A percentile compares a stretch with the other conserved stretches of the same genome.
phyloP scores from a whole-genome alignment of 2,329 filamentous ascomycete genomes.

The Colletotrichum somersetense region DNA sequence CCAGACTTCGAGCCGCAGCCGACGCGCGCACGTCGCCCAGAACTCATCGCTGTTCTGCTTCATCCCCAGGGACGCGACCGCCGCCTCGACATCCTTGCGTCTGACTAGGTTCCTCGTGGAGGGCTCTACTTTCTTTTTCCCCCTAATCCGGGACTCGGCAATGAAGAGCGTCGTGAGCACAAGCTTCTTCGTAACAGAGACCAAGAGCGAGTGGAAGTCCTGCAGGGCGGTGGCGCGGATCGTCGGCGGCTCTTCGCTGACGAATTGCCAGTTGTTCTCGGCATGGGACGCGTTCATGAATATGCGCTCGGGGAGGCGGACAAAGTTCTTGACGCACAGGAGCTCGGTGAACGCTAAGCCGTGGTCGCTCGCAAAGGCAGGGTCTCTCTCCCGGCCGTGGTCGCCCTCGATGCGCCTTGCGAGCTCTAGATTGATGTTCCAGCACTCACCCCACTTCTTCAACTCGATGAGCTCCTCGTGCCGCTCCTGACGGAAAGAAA shows the following conservation, averaged over 20 bases:
- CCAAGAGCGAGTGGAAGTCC: constrained; percentile 77
- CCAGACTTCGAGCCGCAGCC: constrained; percentile 63
- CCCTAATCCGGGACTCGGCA: constrained; percentile 75
- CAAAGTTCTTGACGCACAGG: constrained; percentile 71
- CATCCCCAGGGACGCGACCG: constrained; percentile 62
- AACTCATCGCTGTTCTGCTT: constrained; percentile 53
- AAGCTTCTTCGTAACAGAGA: constrained; percentile 77
- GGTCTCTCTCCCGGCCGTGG: constrained; percentile 33
- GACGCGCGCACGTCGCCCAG: constrained; percentile 63
- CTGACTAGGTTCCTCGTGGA: constrained; percentile 52
- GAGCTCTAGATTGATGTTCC: constrained; percentile 69
- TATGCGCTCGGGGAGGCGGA: constrained; percentile 72
- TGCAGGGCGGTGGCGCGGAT: constrained; percentile 81
- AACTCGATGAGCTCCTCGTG: constrained; percentile 72
- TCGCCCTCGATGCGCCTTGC: constrained; percentile 45
- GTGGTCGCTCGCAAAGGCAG: constrained; percentile 34
- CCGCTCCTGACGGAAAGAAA: constrained; percentile 74
- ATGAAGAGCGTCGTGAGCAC: constrained; percentile 78
- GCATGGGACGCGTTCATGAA: constrained; percentile 80
- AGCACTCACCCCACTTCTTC: constrained; percentile 71
- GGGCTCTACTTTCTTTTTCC: constrained; percentile 53
- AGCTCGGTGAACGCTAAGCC: constrained; percentile 65
- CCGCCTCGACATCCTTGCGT: constrained; percentile 62
- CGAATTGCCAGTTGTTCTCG: constrained; percentile 75
- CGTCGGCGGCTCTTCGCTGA: constrained; percentile 73